Base-by-base conservation (phyloP, 768 basidiomycete genomes). In the Boletus rubescentipes region DNA sequence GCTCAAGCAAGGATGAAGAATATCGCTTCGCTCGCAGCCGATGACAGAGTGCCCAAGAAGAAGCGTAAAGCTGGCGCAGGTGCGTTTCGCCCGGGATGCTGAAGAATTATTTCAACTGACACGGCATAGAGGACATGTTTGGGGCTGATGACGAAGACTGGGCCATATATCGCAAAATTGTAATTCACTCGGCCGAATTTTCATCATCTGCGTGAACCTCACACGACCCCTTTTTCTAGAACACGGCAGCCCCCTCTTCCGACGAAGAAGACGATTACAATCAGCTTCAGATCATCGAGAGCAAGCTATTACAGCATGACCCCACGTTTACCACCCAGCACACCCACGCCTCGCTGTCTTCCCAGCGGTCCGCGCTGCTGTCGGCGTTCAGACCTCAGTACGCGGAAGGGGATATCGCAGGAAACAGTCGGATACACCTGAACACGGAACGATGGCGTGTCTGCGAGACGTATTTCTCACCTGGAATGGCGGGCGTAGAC, bases 161-260 rank as follows among this genome's bases (percentile, higher is more conserved):
- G 95, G 87, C 88, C 0, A 93, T 98, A 54, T 98, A 98, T 67
- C 91, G 96, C 59, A 94, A 98, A 73, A 94, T 99, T 54, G 95
- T 95, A 67, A 64, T 21, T 26, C 58, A 83, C 69, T 10, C 4
- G 8, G 29, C 30, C 31, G 1, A 26, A 9, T 14, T 34, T 40
- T 9, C 18, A 29, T 38, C 15, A 15, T 4, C 20, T 34, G 2
- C 18, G 2, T 32, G 36, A 47, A 6, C 21, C 35, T 50, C 38
- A 50, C 49, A 49, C 2, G 39, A 5, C 41, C 12, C 29, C 8
- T 16, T 58, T 6, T 49, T 18, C 14, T 56, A 91, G 89, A 91
- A 91, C 65, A 83, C 79, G 5, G 78, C 84, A 5, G 77, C 77
- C 1, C 78, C 75, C 11, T 89, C 94, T 14, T 93, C 91, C 0